Base-by-base conservation (phyloP, 352 stramenopile genomes). In the Peronospora farinosa region DNA sequence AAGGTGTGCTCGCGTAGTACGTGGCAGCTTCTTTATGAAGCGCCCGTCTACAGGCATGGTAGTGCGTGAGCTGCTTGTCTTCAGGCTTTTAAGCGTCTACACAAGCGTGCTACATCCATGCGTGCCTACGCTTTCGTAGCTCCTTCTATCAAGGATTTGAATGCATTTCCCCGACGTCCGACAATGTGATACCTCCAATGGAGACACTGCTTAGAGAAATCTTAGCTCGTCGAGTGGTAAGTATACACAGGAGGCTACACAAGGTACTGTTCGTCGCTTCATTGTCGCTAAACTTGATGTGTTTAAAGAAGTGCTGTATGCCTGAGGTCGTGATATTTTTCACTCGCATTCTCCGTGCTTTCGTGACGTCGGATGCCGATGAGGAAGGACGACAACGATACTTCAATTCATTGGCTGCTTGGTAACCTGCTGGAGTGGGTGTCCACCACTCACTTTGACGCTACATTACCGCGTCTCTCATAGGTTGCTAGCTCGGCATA, bases 161-260 rank as follows among this genome's bases (percentile, higher is more conserved):
- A 2, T 74, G 95, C 36, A 78, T 98, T 32, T 98, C 98, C 66
- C 91, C 92, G n/a, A 85, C 86, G 2, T 97, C 93, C 5, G 95
- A 98, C 67, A 88, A 95, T 42, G 83, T 98, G 21, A 65, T 98
- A 16, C 97, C 88, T 36, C 92, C 92, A 0, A 74, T 93, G 39
- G 76, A 97, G 58, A 86, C 97, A 27, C 57, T 98, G 16, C 59
- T 98, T 12, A 84, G 87, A 8, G 86, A 98, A 54, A 86, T 84
- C 19, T 67, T 98, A 19, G 72, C 69, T 42, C 84, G 87, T 35
- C 88, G 86, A 21, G 66, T 74, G 2, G 40, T 98, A 0, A 67
- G 55, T 8, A 79, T 69, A 3, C 68, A 0, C 69, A 83, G 46
- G 95, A 98, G 44, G 64, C 94, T 11, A 72, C 77, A 5, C 74